Conservation (phyloP, 129 eudicot species). For the sunflower (Helianthus annuus) region HanXRQr2.0-SUNRISE NC_035445.2:43470709-43471208, state of each 20-base stretch:
- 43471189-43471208: slow-evolving; percentile 9
- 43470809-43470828: slow-evolving; percentile 59
- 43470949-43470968: no score
- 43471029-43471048: slow-evolving; percentile 16
- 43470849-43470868: slow-evolving; percentile 45
- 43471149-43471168: slow-evolving; percentile 2
- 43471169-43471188: background rate
- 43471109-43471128: slow-evolving; percentile 13
- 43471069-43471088: slow-evolving; percentile 26
- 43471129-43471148: slow-evolving; percentile 14
- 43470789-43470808: slow-evolving; percentile 40
- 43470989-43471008: slow-evolving; percentile 14
- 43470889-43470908: slow-evolving; percentile 25
- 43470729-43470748: slow-evolving; percentile 38
- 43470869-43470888: slow-evolving; percentile 39
- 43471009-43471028: slow-evolving; percentile 1
- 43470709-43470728: slow-evolving; percentile 59
- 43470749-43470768: slow-evolving; percentile 53
- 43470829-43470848: slow-evolving; percentile 43
- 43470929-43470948: slow-evolving; percentile 27
- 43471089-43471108: slow-evolving; percentile 10
- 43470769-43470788: slow-evolving; percentile 44
- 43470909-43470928: slow-evolving; percentile 28
- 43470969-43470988: no score
- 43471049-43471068: slow-evolving; percentile 14